Evolutionary conservation across 169 alveolate species (phyloP), one percentile per base, ranked within the genome.

Genomic region (Sarcocystis neurona): DNA sequence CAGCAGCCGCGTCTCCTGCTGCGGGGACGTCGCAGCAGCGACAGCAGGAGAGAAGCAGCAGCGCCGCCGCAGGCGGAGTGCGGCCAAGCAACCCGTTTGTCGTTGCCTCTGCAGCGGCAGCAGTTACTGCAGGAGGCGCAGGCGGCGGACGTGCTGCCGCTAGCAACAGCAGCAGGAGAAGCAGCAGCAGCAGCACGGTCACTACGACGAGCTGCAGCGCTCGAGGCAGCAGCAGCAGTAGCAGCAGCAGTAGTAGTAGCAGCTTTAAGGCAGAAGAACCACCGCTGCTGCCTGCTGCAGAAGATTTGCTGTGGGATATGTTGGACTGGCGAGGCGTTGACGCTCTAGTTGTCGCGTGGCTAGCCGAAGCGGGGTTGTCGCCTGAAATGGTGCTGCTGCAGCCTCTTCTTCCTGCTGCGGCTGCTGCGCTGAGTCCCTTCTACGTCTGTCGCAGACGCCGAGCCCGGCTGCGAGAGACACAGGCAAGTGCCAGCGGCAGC

Each of bases 301-400:
- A 72, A 53, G 82, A 72, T 0, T 10, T 72, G 30, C 82, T 72
- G 39, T 72, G 82, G 82, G 32, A 72, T 39, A 34, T 43, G 6
- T n/a, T 37, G 5, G 82, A 72, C 53, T 72, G 82, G 82, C 56
- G 41, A 32, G 82, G 43, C 32, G 82, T 72, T 39, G 82, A 72
- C n/a, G 82, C 82, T 47, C 53, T 72, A 15, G 34, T 47, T 39
- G 82, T 72, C 4, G 82, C 82, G 10, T 72, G 82, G 82, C 82
- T 72, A 6, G 47, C 82, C 37, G 82, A 72, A 48, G 20, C 58
- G 23, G 56, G 82, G 3, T 56, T 72, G 3, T 56, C 82, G 4
- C 58, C 82, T 6, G n/a, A 4, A 23, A n/a, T 72, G 34, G 3
- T 32, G 34, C 82, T 72, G 34, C 53, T 39, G 4, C 53, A 32